A percentile compares a stretch with the other conserved stretches of the same genome.
Conservation (phyloP, 148 eudicot genomes). For the Spergularia bocconei region DNA sequence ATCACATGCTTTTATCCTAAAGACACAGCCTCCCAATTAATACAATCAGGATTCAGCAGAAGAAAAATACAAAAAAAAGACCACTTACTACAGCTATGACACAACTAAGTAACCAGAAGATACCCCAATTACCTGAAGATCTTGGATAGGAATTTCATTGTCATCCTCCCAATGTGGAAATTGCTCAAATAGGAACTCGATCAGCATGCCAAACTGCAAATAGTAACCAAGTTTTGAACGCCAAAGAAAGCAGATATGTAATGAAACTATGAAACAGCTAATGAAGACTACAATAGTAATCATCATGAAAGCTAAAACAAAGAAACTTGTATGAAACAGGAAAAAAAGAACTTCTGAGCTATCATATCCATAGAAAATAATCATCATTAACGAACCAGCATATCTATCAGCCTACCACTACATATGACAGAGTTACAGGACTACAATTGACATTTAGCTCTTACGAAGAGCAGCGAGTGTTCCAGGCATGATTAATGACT, state of each 20-base stretch:
- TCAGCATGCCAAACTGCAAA: conserved; percentile 89
- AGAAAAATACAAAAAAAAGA: not conserved
- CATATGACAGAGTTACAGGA: not conserved
- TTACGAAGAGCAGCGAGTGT: not conserved
- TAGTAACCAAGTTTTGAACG: not conserved
- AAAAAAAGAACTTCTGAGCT: not conserved
- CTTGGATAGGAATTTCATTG: conserved; percentile 57
- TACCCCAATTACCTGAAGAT: conserved; percentile 57
- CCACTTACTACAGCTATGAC: not conserved
- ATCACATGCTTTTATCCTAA: not conserved
- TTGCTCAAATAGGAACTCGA: conserved; percentile 68
- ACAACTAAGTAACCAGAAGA: conserved; percentile 4
- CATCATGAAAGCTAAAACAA: not conserved
- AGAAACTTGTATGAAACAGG: not conserved
- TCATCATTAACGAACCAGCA: not conserved
- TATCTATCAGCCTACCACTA: not conserved
- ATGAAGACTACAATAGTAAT: not conserved
- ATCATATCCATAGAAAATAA: not conserved
- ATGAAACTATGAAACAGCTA: not conserved
- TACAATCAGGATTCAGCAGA: not conserved
- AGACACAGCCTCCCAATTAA: not conserved
- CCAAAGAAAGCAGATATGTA: not conserved
- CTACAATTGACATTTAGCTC: not conserved
- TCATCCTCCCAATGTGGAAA: conserved; percentile 57
- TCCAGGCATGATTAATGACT: not conserved